These are phyloP conservation scores for Cerioporus squamosus DNA, from an alignment of 1,284 basidiomycete species.

Conservation along the genomic window DNA sequence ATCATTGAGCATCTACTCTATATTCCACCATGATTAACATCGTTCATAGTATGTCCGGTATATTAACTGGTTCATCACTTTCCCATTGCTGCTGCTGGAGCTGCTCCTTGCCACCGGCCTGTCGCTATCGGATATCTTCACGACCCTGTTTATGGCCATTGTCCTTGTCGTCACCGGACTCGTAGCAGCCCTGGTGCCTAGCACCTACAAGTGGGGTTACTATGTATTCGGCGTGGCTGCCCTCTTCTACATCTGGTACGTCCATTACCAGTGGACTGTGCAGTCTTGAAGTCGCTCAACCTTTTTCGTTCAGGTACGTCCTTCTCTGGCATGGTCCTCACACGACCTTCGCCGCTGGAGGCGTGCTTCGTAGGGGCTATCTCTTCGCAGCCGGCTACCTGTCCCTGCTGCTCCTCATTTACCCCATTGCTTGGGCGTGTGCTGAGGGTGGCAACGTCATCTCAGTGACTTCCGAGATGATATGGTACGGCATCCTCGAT, in stretches of 20 bases:
- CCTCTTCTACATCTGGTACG: constrained; percentile 52
- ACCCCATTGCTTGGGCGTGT: constrained; percentile 52
- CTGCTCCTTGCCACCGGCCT: constrained; percentile 57
- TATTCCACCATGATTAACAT: not conserved
- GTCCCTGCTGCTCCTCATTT: constrained; percentile 55
- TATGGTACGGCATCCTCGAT: constrained; percentile 67
- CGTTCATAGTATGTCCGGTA: constrained; percentile 48
- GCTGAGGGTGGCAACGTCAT: constrained; percentile 54
- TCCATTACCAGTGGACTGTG: constrained; percentile 6
- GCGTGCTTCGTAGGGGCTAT: constrained; percentile 44
- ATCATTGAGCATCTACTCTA: too few species aligned
- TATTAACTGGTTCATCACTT: constrained; percentile 63
- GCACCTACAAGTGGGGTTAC: constrained; percentile 58
- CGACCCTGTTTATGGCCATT: constrained; percentile 56
- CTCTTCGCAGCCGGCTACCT: constrained; percentile 44
- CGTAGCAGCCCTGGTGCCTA: constrained; percentile 50
- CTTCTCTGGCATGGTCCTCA: constrained; percentile 34
- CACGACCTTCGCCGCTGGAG: constrained; percentile 41
- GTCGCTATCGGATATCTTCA: constrained; percentile 56
- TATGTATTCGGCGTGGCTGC: constrained; percentile 49
- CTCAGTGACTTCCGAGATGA: constrained; percentile 46
- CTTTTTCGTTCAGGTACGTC: constrained; percentile 25
- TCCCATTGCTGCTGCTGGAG: constrained; percentile 57
- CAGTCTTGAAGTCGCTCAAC: not conserved
- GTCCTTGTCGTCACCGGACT: constrained; percentile 56